Conservation (phyloP, 2,329 filamentous ascomycete genomes). For the Lachnellula occidentalis region DNA sequence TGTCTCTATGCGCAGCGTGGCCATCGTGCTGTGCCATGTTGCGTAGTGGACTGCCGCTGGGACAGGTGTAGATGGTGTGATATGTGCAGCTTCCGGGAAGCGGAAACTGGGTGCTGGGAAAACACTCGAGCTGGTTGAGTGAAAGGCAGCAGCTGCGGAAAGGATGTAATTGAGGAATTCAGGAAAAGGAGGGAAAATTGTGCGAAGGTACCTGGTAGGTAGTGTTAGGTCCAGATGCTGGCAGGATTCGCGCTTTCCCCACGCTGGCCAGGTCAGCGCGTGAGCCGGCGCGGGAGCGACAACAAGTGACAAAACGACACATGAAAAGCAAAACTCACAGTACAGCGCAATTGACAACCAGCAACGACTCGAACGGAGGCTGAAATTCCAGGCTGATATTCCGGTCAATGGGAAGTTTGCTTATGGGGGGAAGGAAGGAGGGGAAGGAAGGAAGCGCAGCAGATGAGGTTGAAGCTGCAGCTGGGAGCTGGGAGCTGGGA, state of each 20-base stretch:
- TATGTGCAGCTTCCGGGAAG: background rate
- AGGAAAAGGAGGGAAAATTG: background rate
- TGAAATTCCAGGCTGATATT: background rate
- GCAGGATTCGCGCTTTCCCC: background rate
- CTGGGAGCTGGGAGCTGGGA: background rate
- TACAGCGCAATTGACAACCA: background rate
- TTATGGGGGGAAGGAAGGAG: background rate
- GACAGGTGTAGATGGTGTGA: background rate
- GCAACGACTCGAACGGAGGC: background rate
- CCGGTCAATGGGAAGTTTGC: background rate
- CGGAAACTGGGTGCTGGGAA: background rate
- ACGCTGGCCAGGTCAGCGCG: background rate
- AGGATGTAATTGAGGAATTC: background rate
- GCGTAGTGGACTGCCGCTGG: background rate
- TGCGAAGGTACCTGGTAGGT: background rate
- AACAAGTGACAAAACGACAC: too few species aligned
- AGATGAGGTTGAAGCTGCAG: background rate
- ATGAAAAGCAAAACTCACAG: background rate
- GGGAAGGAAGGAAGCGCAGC: background rate
- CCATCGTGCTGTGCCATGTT: conserved; percentile 1
- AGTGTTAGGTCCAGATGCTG: background rate
- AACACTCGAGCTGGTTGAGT: background rate
- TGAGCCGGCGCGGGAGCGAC: background rate
- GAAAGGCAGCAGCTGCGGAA: background rate
- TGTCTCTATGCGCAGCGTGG: conserved; percentile 46